Evolutionary conservation across 805 yeast genomes (phyloP), one percentile per base, ranked within the genome.

Genomic region (Wilhelminamyces savonicus): DNA sequence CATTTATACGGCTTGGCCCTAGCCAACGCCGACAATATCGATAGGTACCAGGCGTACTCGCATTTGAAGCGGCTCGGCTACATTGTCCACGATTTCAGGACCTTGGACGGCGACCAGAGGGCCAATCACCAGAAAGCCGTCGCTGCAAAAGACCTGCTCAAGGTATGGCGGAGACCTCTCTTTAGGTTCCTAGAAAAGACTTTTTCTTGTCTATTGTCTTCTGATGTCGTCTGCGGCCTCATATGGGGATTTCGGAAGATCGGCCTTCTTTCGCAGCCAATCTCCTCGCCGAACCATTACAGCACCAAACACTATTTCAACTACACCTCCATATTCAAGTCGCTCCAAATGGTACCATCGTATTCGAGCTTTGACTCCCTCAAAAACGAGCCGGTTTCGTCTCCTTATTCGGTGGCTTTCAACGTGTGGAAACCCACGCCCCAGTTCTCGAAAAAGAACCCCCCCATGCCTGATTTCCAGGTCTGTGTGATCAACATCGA

Each of bases 391-490:
- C 33, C 35, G 19, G 8, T 24, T 19, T 33, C 5, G 7, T 8
- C 14, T 6, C 26, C 35, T 2, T 54, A 50, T 22, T 32, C 48
- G 4, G 56, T 81, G 3, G 60, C 72, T 0, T 87, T 65, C 43
- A 67, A 81, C 44, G 82, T 84, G 3, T 88, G 96, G 95, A 86
- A 83, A 50, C 97, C 97, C 2, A 61, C 68, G 2, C 68, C 82
- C 0, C 55, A 62, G 3, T 88, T 82, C 59, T 78, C 77, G 35
- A 86, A 86, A 43, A 76, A 74, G 20, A 44, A 48, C 14, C 94
- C 94, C 1, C 76, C 80, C 0, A 26, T 46, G 3, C 94, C 96
- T 1, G 88, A 88, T 50, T 88, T 73, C 49, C 85, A 79, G 42
- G 55, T 90, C 1, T 65, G 73, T 2, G 74, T 85, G 0, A 65